Percentiles rank a stretch among this genome's conserved stretches.
Conservation (phyloP, 768 basidiomycete genomes). For the Kwoniella dendrophila region DNA sequence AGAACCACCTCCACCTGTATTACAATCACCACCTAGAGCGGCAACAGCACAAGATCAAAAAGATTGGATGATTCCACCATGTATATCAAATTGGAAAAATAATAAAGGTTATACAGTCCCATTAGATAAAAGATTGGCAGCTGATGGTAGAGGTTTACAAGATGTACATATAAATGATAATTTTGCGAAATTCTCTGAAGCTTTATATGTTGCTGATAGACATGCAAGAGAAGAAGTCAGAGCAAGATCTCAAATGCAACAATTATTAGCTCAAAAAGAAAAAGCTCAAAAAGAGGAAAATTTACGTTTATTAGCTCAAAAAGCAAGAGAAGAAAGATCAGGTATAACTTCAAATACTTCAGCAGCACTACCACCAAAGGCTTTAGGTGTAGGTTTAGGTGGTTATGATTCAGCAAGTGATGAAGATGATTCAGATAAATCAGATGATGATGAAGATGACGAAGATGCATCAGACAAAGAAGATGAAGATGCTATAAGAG, state of each 20-base stretch:
- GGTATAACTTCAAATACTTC: conserved; percentile 62
- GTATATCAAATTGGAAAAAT: conserved; percentile 99
- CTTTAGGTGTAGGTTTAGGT: conserved; percentile 71
- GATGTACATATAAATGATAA: conserved; percentile 99
- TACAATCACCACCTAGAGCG: conserved; percentile 92
- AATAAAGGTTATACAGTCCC: conserved; percentile 99
- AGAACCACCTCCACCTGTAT: conserved; percentile 91
- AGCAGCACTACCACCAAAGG: conserved; percentile 58
- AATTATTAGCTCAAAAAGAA: conserved; percentile 97
- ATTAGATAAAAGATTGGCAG: conserved; percentile 93
- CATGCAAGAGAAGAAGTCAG: conserved; percentile 98
- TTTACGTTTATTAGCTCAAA: conserved; percentile 87
- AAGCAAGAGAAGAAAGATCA: conserved; percentile 89
- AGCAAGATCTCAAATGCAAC: conserved; percentile 95
- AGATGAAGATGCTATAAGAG: conserved; percentile 79
- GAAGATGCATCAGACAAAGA: conserved; percentile 62
- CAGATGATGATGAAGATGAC: conserved; percentile 65
- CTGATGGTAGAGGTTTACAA: conserved; percentile 96
- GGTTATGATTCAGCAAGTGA: conserved; percentile 84
- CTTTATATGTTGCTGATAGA: conserved; percentile 90
- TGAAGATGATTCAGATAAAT: conserved; percentile 67
- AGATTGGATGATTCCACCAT: conserved; percentile 99
- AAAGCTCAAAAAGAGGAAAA: conserved; percentile 96
- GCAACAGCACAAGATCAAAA: conserved; percentile 97
- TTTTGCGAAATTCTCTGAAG: conserved; percentile 98